Percentiles rank a stretch among this genome's conserved stretches.
phyloP scores from a whole-genome alignment of 192 early-diverging fungal species.

The Coemansia sp. region DNA sequence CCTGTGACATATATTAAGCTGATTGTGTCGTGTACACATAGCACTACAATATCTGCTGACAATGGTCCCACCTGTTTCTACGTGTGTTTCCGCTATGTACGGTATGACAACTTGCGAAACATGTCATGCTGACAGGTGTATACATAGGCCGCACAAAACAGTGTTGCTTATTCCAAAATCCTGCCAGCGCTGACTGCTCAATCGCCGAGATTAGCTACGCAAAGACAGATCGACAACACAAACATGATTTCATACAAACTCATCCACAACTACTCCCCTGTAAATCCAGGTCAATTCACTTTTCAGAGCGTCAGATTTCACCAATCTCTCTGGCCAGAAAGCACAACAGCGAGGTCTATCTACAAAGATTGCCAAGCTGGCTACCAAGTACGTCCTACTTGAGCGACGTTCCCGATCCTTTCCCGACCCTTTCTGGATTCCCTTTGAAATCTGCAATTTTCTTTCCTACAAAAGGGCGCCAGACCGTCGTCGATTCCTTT shows the following conservation, averaged over 20 bases:
- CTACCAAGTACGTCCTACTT: background rate
- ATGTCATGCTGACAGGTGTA: background rate
- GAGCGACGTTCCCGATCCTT: no score
- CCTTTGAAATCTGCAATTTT: background rate
- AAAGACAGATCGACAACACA: background rate
- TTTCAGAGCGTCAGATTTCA: background rate
- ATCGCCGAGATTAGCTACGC: background rate
- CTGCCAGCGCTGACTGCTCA: background rate
- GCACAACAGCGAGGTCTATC: background rate
- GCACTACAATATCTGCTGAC: background rate
- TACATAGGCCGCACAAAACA: background rate
- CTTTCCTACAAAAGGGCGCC: background rate
- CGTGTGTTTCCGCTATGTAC: background rate
- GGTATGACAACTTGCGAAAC: background rate
- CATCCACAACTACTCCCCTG: background rate
- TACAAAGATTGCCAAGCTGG: background rate
- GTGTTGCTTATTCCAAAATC: background rate
- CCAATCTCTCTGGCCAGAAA: background rate
- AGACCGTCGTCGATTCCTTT: background rate
- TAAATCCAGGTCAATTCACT: background rate
- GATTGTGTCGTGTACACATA: background rate
- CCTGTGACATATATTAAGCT: slow-evolving; percentile 8
- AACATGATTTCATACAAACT: background rate
- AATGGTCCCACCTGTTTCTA: background rate
- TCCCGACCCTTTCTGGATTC: background rate